Evolutionary conservation across 331 rosid species (phyloP), one percentile per base, ranked within the genome.

Genomic region (Rhamnella rubrinervis): DNA sequence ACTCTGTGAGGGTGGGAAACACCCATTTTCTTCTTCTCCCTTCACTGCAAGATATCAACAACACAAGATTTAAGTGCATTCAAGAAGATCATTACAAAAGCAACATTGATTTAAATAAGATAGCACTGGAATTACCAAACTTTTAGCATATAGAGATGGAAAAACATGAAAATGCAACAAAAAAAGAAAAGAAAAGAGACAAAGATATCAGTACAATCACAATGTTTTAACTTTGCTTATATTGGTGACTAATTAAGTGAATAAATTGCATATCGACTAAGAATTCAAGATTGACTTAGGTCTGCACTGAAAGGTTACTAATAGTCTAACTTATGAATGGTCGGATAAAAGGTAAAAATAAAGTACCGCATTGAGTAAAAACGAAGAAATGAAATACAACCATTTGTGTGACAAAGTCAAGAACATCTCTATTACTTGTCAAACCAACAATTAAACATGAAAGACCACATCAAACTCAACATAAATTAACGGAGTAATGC

Each of bases 1-100:
- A 70, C 62, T 75, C 89, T 46, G 80, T 76, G 19, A 93, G 88
- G 31, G 85, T 80, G 60, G 98, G 97, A 75, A 93, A 93, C 55
- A 86, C 84, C 98, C 98, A 91, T 77, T 85, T 85, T 77, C 97
- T 88, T 77, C 97, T 85, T 80, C 92, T 91, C 85, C 96, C 98
- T 85, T 93, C 97, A 85, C 98, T 93, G 87, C 79, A 84, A 75
- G 52, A 56, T 55, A 73, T 62, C 67, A 75, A 61, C 44, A 44
- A 80, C 39, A 9, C 72, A 68, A 65, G 72, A 71, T 84, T 73
- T 82, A 66, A 31, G 61, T 63, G 68, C 39, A 60, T 68, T 39
- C 55, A 46, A 72, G 23, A 69, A 71, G 28, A 72, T 58, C 58
- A 55, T 49, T 67, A 59, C 13, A 63, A 55, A 49, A 68, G 69